Conservation (phyloP, 208 protist genomes). For the Histomonas meleagridis region DNA sequence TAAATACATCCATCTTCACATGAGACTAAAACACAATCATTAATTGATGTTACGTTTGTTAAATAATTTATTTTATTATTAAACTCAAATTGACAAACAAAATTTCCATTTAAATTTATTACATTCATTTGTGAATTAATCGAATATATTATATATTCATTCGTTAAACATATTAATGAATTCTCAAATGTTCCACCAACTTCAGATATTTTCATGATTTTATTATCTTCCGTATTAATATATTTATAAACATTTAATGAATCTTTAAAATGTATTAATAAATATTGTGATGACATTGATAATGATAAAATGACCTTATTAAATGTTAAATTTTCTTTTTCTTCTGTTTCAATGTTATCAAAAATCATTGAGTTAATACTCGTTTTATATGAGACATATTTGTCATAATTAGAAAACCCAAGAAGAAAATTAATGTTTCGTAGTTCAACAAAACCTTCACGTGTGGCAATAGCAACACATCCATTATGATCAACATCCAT, state of each 20-base stretch:
- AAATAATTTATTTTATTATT: not conserved
- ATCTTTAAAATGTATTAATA: constrained; percentile 28
- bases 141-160: not conserved
- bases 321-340: not conserved
- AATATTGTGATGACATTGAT: not conserved
- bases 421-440: not conserved
- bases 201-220: not conserved
- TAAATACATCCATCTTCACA: not conserved
- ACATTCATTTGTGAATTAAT: not conserved
- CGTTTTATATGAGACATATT: not conserved
- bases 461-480: not conserved
- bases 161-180: not conserved
- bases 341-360: not conserved
- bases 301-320: not conserved
- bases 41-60: not conserved
- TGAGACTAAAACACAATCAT: not conserved
- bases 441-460: constrained; percentile 21
- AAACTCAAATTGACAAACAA: not conserved
- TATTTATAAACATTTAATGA: not conserved
- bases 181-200: not conserved
- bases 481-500: constrained; percentile 2
- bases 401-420: not conserved
- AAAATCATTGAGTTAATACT: not conserved
- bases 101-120: not conserved
- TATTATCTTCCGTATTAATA: not conserved